These are phyloP conservation scores for Rhynchospora breviuscula DNA, from an alignment of 176 grass and related monocot species.

Conservation along the genomic window DNA sequence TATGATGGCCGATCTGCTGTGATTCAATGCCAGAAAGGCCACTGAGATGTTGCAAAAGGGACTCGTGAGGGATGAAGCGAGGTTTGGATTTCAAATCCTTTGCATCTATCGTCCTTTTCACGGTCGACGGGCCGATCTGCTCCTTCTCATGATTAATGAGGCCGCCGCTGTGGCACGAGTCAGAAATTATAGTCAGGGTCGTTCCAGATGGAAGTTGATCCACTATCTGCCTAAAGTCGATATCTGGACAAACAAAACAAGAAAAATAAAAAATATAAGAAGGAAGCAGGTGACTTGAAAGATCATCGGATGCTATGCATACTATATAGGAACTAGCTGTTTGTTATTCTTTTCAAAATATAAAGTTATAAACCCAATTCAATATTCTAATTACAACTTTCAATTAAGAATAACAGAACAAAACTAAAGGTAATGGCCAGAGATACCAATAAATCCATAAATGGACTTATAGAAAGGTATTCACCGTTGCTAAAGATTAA, in stretches of 20 bases:
- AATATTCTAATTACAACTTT: neutral
- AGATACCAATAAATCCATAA: too few species aligned
- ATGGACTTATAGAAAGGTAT: too few species aligned
- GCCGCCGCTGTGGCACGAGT: conserved; percentile 90
- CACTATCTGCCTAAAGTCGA: conserved; percentile 67
- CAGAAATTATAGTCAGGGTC: conserved; percentile 68
- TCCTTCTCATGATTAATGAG: conserved; percentile 91
- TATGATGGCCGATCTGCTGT: conserved; percentile 50
- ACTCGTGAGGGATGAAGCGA: conserved; percentile 42
- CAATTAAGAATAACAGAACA: too few species aligned
- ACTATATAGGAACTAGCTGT: neutral
- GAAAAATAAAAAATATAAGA: neutral
- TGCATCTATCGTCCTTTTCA: neutral
- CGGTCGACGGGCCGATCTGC: conserved; percentile 58
- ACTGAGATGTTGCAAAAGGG: conserved; percentile 38
- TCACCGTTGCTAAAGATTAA: too few species aligned
- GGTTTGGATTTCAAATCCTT: neutral
- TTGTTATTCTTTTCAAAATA: neutral
- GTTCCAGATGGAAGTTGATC: conserved; percentile 48
- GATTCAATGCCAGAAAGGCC: conserved; percentile 44
- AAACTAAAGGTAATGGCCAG: too few species aligned
- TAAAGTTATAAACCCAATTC: neutral
- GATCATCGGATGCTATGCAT: neutral
- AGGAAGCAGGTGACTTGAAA: neutral
- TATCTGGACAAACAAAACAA: conserved; percentile 18